Base-by-base conservation (phyloP, 2,329 filamentous ascomycete genomes). In the Alternaria panax region DNA sequence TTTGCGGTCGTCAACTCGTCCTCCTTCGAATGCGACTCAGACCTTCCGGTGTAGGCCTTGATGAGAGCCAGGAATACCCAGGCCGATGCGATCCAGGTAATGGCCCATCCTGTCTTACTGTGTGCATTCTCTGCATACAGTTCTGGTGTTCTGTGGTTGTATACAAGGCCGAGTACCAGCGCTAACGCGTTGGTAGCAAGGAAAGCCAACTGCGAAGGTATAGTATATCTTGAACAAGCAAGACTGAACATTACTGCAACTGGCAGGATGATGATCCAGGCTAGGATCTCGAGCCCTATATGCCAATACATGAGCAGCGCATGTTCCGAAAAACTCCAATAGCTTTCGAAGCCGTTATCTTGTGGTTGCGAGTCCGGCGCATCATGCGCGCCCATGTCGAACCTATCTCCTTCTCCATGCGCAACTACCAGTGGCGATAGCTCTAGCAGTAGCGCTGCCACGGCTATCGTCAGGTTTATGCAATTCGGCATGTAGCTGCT, bases 121-220 rank as follows among this genome's bases (percentile, higher is more conserved):
- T 97, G 93, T n/a, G 90, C 87, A 74, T 96, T 96, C 74, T 91
- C 89, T 30, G 88, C 88, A 75, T 97, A 97, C 22, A 97, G 81
- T 73, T 97, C 92, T 1, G 93, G 92, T 0, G 92, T 96, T 64
- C 86, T 88, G 58, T 86, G 84, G 75, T 95, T 92, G 82, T 97
- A 97, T 57, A 80, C 62, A 57, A 80, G 65, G 59, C 78, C 71
- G 52, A 80, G 62, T 54, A 81, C 63, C 25, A 81, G 70, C 51
- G 79, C 75, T 54, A 80, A 63, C 36, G 77, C 75, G 61, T 83
- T 82, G 24, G 78, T 54, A 27, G 74, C 54, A 46, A 83, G 78
- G 71, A 83, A 83, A 20, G 74, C 62, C 60, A 93, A 84, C 72
- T 97, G 93, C 1, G 84, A 79, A 1, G 84, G 81, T 2, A 96